Evolutionary conservation across 2,329 filamentous ascomycete species (phyloP).

Genomic region (Ceratocystis cubensis): DNA sequence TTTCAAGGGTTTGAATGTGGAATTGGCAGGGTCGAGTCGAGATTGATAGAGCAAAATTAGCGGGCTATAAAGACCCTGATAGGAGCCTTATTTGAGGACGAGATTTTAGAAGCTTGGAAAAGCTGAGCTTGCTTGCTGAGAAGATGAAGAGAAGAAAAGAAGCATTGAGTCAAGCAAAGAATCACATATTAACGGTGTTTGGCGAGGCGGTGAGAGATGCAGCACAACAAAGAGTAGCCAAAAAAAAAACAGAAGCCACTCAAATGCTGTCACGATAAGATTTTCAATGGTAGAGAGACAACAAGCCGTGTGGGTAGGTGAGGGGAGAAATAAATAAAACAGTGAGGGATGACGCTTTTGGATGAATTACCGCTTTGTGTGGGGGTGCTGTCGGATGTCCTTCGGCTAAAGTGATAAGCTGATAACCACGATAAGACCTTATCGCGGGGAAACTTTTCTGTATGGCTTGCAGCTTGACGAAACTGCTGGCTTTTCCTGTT

Average conservation of each 20-base stretch:
- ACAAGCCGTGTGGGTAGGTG: neutral
- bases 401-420: constrained; percentile 12
- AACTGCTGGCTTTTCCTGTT: neutral
- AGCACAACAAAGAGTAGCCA: neutral
- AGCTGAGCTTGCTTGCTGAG: constrained; percentile 16
- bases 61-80: neutral
- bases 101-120: neutral
- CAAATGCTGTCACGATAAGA: no score
- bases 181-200: constrained; percentile 21
- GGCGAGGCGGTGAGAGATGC: neutral
- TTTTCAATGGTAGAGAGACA: neutral
- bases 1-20: constrained; percentile 1
- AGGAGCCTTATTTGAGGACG: neutral
- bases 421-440: constrained; percentile 10
- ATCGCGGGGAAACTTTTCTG: constrained; percentile 21
- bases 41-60: constrained; percentile 1
- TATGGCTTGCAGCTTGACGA: neutral
- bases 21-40: neutral
- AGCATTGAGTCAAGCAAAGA: constrained; percentile 15
- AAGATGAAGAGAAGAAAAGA: constrained; percentile 15
- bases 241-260: neutral
- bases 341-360: neutral
- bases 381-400: constrained; percentile 1
- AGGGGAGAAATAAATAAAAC: neutral
- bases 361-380: neutral